Percentiles rank a stretch among this genome's conserved stretches.
Evolutionary conservation across 192 early-diverging fungal genomes (phyloP).

Genomic region (Gonapodya prolifera): DNA sequence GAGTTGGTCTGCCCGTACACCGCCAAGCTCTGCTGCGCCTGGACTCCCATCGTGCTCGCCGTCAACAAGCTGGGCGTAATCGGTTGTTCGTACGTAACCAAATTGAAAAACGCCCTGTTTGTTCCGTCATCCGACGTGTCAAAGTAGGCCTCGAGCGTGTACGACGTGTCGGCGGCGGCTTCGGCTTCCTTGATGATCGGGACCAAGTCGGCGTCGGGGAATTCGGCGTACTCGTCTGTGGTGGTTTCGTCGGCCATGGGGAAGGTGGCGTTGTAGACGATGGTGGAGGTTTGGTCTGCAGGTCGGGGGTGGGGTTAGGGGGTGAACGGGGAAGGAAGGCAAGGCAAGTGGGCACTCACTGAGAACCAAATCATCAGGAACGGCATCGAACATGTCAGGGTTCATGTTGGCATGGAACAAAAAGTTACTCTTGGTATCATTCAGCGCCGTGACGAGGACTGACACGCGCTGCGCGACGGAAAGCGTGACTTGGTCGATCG

Average conservation of each 20-base stretch:
- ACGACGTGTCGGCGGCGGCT: slow-evolving; percentile 27
- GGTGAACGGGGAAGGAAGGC: slow-evolving; percentile 8
- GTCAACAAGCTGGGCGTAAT: slow-evolving; percentile 53
- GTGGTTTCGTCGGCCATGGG: neutral
- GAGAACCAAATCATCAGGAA: slow-evolving; percentile 34
- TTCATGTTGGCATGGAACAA: slow-evolving; percentile 63
- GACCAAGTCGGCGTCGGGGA: slow-evolving; percentile 42
- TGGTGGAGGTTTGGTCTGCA: slow-evolving; percentile 8
- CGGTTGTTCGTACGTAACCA: slow-evolving; percentile 47
- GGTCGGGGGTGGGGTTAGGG: slow-evolving; percentile 14
- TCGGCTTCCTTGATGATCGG: slow-evolving; percentile 27
- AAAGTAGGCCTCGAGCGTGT: slow-evolving; percentile 45
- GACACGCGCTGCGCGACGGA: slow-evolving; percentile 68
- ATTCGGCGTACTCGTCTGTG: slow-evolving; percentile 20
- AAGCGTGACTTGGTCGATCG: slow-evolving; percentile 39
- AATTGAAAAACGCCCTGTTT: slow-evolving; percentile 75
- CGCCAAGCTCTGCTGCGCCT: slow-evolving; percentile 25
- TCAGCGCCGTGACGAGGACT: slow-evolving; percentile 61
- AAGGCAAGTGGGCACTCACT: slow-evolving; percentile 11
- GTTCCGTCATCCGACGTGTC: slow-evolving; percentile 51
- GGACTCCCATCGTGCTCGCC: slow-evolving; percentile 40
- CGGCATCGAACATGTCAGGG: slow-evolving; percentile 57
- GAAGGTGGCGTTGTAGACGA: slow-evolving; percentile 7
- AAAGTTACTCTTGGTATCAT: slow-evolving; percentile 49
- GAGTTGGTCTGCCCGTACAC: slow-evolving; percentile 58